Percentiles rank a stretch among this genome's conserved stretches.
phyloP scores from a whole-genome alignment of 1,139 yeast species.

The Zygoascus sp. region DNA sequence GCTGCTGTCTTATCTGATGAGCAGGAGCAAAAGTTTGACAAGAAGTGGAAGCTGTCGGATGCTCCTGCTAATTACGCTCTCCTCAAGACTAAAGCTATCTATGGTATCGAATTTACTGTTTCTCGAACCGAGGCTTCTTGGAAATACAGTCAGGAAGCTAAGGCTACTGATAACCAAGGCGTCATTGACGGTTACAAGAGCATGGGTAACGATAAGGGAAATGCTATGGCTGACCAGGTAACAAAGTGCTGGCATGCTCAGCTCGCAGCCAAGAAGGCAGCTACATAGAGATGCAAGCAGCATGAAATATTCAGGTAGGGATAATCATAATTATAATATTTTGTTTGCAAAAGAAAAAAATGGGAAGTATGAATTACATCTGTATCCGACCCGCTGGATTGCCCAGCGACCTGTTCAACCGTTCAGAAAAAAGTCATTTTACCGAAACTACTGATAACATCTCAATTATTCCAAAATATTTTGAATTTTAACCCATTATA shows the following conservation, averaged over 20 bases:
- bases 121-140: conserved; percentile 50
- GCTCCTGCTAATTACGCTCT: conserved; percentile 52
- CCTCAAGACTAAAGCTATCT: conserved; percentile 49
- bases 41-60: conserved; percentile 54
- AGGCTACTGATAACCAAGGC: conserved; percentile 47
- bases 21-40: conserved; percentile 41
- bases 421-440: no score
- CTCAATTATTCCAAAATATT: no score
- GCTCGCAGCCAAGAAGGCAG: not conserved
- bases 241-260: conserved; percentile 4
- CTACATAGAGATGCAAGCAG: no score
- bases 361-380: no score
- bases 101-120: conserved; percentile 56
- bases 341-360: no score
- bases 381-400: no score
- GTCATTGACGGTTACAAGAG: conserved; percentile 44
- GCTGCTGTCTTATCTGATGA: conserved; percentile 45
- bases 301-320: no score
- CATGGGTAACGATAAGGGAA: conserved; percentile 18
- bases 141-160: conserved; percentile 56
- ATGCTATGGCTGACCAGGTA: conserved; percentile 15
- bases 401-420: no score
- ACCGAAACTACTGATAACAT: no score
- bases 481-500: no score
- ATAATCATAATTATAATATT: no score